Conservation (phyloP, 768 basidiomycete genomes). For the Hemileccinum rubropunctum region DNA sequence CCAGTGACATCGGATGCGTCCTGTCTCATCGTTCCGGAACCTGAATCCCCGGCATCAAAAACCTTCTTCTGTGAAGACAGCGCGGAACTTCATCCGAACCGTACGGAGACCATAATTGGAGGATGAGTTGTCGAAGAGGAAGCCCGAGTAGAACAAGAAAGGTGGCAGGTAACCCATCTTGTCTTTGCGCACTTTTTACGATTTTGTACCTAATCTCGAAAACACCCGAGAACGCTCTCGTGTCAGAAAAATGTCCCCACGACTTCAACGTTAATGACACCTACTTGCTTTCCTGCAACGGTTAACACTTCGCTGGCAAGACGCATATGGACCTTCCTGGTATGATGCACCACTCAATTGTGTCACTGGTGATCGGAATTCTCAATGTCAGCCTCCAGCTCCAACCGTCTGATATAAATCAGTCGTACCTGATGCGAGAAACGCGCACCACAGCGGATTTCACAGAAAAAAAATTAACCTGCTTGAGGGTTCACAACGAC, state of each 20-base stretch:
- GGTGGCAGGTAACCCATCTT: too few species aligned
- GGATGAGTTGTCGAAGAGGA: background rate
- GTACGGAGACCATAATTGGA: background rate
- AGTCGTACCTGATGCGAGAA: background rate
- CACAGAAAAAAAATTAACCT: background rate
- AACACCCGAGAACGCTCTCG: too few species aligned
- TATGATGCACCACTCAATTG: background rate
- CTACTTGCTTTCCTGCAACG: background rate
- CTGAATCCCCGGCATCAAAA: background rate
- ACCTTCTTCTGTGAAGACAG: constrained; percentile 1
- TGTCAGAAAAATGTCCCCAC: too few species aligned
- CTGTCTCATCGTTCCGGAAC: background rate
- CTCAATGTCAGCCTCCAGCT: background rate
- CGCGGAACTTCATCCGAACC: background rate
- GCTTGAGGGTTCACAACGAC: background rate
- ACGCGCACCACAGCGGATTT: background rate
- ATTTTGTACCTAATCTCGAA: too few species aligned
- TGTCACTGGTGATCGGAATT: background rate
- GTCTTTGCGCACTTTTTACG: background rate
- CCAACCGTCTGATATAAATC: background rate
- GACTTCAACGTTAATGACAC: background rate
- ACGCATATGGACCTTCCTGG: too few species aligned
- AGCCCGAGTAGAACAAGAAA: background rate
- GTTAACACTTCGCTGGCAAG: background rate
- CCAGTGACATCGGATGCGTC: background rate